Evolutionary conservation across 768 basidiomycete genomes (phyloP).

Genomic region (Naganishia vishniacii): DNA sequence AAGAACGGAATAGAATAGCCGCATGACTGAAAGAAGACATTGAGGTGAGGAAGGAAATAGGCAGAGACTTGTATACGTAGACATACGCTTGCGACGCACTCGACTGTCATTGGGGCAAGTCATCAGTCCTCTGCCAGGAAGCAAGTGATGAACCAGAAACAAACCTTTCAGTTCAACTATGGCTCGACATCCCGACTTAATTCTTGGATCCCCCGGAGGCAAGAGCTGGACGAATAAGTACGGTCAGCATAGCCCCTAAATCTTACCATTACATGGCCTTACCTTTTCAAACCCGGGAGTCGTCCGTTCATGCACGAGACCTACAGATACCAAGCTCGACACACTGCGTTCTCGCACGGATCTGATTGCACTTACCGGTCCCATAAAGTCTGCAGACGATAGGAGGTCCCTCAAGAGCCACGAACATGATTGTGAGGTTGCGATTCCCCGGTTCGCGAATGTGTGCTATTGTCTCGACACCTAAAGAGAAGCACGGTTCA

Average conservation of each 20-base stretch:
- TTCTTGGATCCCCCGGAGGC: slow-evolving; percentile 25
- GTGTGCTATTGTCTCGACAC: slow-evolving; percentile 26
- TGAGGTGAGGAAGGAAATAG: neutral
- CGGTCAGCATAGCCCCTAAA: neutral
- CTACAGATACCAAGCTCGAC: neutral
- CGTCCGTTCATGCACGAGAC: slow-evolving; percentile 13
- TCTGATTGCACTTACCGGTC: slow-evolving; percentile 7
- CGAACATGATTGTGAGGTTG: slow-evolving; percentile 26
- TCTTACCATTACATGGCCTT: neutral
- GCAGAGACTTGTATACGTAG: neutral
- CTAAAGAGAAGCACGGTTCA: neutral
- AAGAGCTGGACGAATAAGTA: neutral
- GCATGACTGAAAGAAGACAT: slow-evolving; percentile 10
- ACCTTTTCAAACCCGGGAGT: slow-evolving; percentile 24
- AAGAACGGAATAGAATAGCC: slow-evolving; percentile 26
- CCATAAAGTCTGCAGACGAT: slow-evolving; percentile 17
- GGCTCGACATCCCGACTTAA: slow-evolving; percentile 24
- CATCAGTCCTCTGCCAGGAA: neutral
- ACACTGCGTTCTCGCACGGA: neutral
- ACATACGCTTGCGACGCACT: slow-evolving; percentile 23
- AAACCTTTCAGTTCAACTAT: slow-evolving; percentile 23
- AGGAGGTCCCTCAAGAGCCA: slow-evolving; percentile 21
- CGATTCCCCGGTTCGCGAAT: slow-evolving; percentile 17
- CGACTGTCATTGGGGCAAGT: neutral
- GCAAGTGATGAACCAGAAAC: neutral